These are phyloP conservation scores for Paraphoma sp. DNA, from an alignment of 2,329 filamentous ascomycete species.

Conservation along the genomic window DNA sequence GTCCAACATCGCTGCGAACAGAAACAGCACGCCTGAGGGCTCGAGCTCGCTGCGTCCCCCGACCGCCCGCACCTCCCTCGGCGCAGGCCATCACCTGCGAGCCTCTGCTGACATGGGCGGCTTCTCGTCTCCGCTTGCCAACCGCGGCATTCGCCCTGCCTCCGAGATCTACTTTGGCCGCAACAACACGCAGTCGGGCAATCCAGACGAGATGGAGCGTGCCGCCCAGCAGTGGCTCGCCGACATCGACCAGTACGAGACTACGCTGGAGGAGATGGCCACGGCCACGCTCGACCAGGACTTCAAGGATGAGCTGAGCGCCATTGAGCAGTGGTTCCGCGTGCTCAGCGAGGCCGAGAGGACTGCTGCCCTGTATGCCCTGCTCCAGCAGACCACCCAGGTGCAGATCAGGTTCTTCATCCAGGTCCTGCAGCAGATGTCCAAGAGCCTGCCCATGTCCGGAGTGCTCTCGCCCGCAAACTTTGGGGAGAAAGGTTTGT, in stretches of 20 bases:
- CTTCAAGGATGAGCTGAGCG: slow-evolving; percentile 98
- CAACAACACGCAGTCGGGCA: slow-evolving; percentile 69
- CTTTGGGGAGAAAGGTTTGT: slow-evolving; percentile 87
- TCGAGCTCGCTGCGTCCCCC: slow-evolving; percentile 84
- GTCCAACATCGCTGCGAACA: slow-evolving; percentile 69
- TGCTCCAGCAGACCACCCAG: slow-evolving; percentile 97
- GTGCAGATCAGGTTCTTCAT: slow-evolving; percentile 99
- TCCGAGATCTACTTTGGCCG: slow-evolving; percentile 93
- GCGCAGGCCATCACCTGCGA: slow-evolving; percentile 83
- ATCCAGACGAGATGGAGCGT: slow-evolving; percentile 87
- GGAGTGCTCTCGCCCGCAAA: slow-evolving; percentile 92
- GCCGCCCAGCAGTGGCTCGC: slow-evolving; percentile 98
- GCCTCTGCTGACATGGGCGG: slow-evolving; percentile 96
- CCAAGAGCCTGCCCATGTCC: slow-evolving; percentile 96
- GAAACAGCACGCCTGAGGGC: slow-evolving; percentile 96
- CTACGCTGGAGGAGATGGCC: slow-evolving; percentile 98
- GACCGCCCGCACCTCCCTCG: slow-evolving; percentile 75
- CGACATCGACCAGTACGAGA: slow-evolving; percentile 98
- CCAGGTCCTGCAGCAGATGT: slow-evolving; percentile 98
- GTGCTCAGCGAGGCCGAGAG: slow-evolving; percentile 96
- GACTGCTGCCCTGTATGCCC: slow-evolving; percentile 91
- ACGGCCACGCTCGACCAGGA: slow-evolving; percentile 98
- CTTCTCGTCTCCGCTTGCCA: slow-evolving; percentile 73
- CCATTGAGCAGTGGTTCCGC: slow-evolving; percentile 99
- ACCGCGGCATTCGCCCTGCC: slow-evolving; percentile 84